A percentile compares a stretch with the other conserved stretches of the same genome.
phyloP scores from a whole-genome alignment of 176 grass and related monocot genomes.

The Luzula sylvatica region DNA sequence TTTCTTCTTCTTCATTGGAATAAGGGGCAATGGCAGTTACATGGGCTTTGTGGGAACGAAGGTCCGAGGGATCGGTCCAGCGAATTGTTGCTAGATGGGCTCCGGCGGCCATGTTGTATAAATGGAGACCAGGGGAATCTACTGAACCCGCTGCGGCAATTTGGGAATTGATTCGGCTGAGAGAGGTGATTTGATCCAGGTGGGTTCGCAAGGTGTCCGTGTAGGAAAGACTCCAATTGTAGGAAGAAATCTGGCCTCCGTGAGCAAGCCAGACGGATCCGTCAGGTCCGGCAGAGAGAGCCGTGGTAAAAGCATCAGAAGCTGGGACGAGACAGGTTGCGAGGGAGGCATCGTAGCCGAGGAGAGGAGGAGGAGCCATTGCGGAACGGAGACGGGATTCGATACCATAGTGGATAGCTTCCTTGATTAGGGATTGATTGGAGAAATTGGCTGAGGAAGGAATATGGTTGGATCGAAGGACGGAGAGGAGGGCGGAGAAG shows the following conservation, averaged over 20 bases:
- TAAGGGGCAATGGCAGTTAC: slow-evolving; percentile 51
- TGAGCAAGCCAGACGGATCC: slow-evolving; percentile 76
- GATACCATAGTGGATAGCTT: slow-evolving; percentile 57
- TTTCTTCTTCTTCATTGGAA: not conserved
- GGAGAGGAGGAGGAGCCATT: slow-evolving; percentile 58
- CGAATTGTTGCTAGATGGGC: slow-evolving; percentile 46
- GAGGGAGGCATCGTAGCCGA: slow-evolving; percentile 55
- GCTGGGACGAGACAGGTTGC: slow-evolving; percentile 40
- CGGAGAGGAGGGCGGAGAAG: slow-evolving; percentile 42
- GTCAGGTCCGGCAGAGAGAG: slow-evolving; percentile 44
- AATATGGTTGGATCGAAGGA: slow-evolving; percentile 36
- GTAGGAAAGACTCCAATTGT: slow-evolving; percentile 41
- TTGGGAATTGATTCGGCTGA: slow-evolving; percentile 30
- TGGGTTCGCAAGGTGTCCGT: slow-evolving; percentile 54
- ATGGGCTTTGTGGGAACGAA: slow-evolving; percentile 48
- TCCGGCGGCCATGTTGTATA: slow-evolving; percentile 41
- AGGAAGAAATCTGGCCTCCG: slow-evolving; percentile 48
- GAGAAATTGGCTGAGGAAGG: slow-evolving; percentile 28
- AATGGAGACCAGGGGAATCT: slow-evolving; percentile 52
- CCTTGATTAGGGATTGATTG: slow-evolving; percentile 36
- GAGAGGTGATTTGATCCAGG: slow-evolving; percentile 45
- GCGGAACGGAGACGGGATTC: slow-evolving; percentile 37
- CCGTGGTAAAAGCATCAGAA: slow-evolving; percentile 55
- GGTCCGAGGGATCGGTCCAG: slow-evolving; percentile 59
- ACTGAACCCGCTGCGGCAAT: slow-evolving; percentile 41